Evolutionary conservation across 2,329 filamentous ascomycete genomes (phyloP).

Genomic region (Trichoderma sp.): DNA sequence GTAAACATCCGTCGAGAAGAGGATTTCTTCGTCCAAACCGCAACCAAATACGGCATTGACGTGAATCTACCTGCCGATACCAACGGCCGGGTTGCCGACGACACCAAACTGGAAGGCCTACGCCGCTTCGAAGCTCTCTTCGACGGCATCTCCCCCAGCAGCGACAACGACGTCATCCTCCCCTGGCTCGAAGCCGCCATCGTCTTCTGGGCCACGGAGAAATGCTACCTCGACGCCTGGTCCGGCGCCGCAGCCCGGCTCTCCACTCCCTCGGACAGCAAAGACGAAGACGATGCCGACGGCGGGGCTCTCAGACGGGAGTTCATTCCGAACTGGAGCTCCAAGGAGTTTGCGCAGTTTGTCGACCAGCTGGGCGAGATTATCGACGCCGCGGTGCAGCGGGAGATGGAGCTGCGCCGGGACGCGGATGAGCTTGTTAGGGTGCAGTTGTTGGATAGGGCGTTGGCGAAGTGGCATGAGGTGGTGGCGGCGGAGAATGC

Average conservation of each 20-base stretch:
- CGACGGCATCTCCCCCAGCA: constrained; percentile 45
- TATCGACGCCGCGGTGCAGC: constrained; percentile 51
- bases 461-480: constrained; percentile 45
- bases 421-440: constrained; percentile 33
- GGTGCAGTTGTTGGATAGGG: constrained; percentile 36
- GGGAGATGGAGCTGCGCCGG: constrained; percentile 36
- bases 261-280: constrained; percentile 19
- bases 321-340: constrained; percentile 70
- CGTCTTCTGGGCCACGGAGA: constrained; percentile 76
- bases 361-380: constrained; percentile 54
- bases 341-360: constrained; percentile 57
- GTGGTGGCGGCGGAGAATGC: constrained; percentile 55
- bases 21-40: constrained; percentile 64
- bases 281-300: constrained; percentile 49
- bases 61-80: constrained; percentile 37
- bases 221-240: constrained; percentile 60
- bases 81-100: constrained; percentile 27
- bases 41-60: constrained; percentile 56
- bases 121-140: constrained; percentile 47
- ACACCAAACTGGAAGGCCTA: constrained; percentile 40
- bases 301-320: constrained; percentile 61
- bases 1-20: constrained; percentile 66
- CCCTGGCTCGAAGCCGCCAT: constrained; percentile 64
- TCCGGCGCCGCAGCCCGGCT: constrained; percentile 45
- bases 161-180: constrained; percentile 38